A percentile compares a stretch with the other conserved stretches of the same genome.
These are phyloP conservation scores for Pichia occidentalis DNA, from an alignment of 805 yeast species.

Conservation along the genomic window DNA sequence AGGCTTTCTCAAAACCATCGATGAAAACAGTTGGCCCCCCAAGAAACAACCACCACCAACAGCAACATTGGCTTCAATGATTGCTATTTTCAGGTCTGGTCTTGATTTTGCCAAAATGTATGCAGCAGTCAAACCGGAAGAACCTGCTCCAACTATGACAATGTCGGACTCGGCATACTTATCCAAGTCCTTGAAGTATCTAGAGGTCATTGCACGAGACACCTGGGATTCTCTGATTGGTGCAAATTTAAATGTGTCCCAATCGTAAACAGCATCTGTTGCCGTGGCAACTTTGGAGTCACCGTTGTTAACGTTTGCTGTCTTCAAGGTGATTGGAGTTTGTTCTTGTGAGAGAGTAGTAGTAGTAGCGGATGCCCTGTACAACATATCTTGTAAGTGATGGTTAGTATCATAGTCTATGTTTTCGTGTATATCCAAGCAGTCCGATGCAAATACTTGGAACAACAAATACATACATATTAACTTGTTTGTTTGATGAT, in stretches of 20 bases:
- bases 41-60: slow-evolving; percentile 80
- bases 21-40: slow-evolving; percentile 71
- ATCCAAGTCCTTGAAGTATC: slow-evolving; percentile 68
- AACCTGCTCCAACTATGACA: slow-evolving; percentile 73
- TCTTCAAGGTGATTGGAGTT: slow-evolving; percentile 19
- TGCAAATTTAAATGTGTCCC: slow-evolving; percentile 62
- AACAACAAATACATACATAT: no score
- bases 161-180: slow-evolving; percentile 70
- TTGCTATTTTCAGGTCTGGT: slow-evolving; percentile 69
- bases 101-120: slow-evolving; percentile 64
- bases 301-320: slow-evolving; percentile 20
- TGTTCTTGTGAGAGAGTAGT: no score
- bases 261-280: slow-evolving; percentile 36
- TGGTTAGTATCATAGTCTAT: no score
- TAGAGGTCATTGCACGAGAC: slow-evolving; percentile 71
- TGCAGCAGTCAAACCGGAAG: slow-evolving; percentile 74
- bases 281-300: slow-evolving; percentile 27
- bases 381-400: no score
- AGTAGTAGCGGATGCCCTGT: no score
- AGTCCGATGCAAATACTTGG: no score
- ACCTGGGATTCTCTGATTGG: slow-evolving; percentile 76
- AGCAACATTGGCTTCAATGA: slow-evolving; percentile 66
- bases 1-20: slow-evolving; percentile 76
- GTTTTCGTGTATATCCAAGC: no score
- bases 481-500: no score